Percentiles rank a stretch among this genome's conserved stretches.
Evolutionary conservation across 352 stramenopile species (phyloP).

Genomic region (Hyaloperonospora brassicae): DNA sequence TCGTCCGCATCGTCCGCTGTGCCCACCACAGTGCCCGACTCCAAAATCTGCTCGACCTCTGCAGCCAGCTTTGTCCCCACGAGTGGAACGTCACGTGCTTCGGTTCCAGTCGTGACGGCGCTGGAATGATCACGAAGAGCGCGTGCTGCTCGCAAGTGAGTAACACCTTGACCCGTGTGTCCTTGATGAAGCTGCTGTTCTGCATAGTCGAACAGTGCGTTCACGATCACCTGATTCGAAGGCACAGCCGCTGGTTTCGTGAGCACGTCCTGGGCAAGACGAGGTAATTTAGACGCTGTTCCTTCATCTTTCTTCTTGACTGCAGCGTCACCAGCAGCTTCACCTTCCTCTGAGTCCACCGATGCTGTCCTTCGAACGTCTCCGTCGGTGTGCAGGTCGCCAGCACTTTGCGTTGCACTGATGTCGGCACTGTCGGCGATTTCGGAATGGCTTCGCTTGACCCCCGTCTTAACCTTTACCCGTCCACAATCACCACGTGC

Average conservation of each 20-base stretch:
- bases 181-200: constrained; percentile 36
- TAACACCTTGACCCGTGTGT: constrained; percentile 53
- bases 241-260: constrained; percentile 23
- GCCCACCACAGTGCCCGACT: constrained; percentile 34
- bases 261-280: constrained; percentile 40
- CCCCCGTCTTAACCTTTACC: neutral
- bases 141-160: constrained; percentile 44
- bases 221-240: constrained; percentile 55
- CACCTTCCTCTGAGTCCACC: constrained; percentile 7
- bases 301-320: neutral
- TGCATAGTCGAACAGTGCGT: constrained; percentile 50
- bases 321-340: constrained; percentile 2
- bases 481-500: neutral
- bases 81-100: constrained; percentile 30
- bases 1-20: constrained; percentile 24
- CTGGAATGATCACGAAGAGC: constrained; percentile 40
- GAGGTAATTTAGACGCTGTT: constrained; percentile 24
- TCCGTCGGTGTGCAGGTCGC: neutral
- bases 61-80: constrained; percentile 42
- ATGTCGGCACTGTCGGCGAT: neutral
- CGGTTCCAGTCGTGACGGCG: constrained; percentile 29
- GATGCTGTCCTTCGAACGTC: constrained; percentile 2
- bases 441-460: constrained; percentile 9
- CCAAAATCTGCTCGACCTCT: constrained; percentile 47
- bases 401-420: neutral